Evolutionary conservation across 345 rosid genomes (phyloP).

Genomic region (Populus pruinosa): DNA sequence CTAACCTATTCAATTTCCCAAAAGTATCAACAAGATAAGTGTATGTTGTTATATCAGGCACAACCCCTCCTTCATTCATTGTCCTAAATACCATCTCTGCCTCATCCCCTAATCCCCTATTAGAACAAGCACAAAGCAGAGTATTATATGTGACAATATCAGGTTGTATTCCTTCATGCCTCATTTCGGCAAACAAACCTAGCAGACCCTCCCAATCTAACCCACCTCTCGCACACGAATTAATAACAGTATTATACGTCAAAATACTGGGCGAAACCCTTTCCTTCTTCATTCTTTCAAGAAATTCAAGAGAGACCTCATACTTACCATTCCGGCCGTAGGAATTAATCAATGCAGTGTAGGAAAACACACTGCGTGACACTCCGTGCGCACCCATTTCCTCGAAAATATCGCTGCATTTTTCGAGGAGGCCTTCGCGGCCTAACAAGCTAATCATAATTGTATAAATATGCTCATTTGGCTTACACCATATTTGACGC

Average conservation of each 20-base stretch:
- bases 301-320: conserved; percentile 66
- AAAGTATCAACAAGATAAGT: conserved; percentile 74
- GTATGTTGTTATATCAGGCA: conserved; percentile 81
- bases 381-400: conserved; percentile 83
- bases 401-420: conserved; percentile 77
- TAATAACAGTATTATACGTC: conserved; percentile 88
- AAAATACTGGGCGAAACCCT: conserved; percentile 66
- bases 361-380: conserved; percentile 77
- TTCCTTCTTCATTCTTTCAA: conserved; percentile 82
- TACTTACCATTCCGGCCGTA: conserved; percentile 80
- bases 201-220: conserved; percentile 89
- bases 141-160: conserved; percentile 90
- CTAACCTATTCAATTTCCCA: conserved; percentile 58
- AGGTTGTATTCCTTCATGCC: conserved; percentile 85
- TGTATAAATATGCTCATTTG: conserved; percentile 89
- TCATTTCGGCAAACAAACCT: conserved; percentile 92
- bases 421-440: conserved; percentile 79
- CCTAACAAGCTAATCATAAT: conserved; percentile 85
- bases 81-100: conserved; percentile 94
- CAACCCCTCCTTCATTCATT: conserved; percentile 83
- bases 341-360: conserved; percentile 82
- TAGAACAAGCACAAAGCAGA: conserved; percentile 83
- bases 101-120: conserved; percentile 79
- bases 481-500: conserved; percentile 97
- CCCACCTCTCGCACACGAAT: conserved; percentile 89